Evolutionary conservation across 257 asterid species (phyloP), one percentile per base, ranked within the genome.

Genomic region (Rhazya stricta): DNA sequence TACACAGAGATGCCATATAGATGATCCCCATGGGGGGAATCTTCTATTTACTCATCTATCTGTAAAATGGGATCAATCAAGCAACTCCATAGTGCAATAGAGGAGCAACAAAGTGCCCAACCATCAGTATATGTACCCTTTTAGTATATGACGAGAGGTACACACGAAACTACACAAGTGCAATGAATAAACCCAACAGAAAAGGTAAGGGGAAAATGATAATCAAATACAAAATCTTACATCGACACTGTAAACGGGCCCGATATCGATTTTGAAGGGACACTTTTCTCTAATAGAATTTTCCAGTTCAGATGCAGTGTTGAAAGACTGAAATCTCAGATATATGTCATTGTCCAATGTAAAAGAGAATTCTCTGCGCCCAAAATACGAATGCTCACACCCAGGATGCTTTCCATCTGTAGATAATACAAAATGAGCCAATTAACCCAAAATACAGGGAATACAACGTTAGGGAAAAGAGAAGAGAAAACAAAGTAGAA

Each of bases 351-450:
- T 88, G 27, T 89, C 96, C 81, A 90, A 80, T 6, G 98, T 90
- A 86, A 91, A 94, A 57, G 98, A 94, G 76, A 93, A 88, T 78
- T 91, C 98, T 78, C 98, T 89, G 37, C 96, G 81, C 23, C 97
- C 96, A 67, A 88, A 87, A 82, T 89, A 94, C 74, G 99, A 94
- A 32, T 81, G 87, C 78, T 92, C 97, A 81, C 99, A 94, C 10
- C 99, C 99, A 43, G 99, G 97, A 82, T 94, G 99, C 78, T 87
- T 94, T 77, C 97, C 97, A 83, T 94, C 97, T 94, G 81, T 32
- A 73, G 67, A 71, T 29, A 45, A 72, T n/a, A 27, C 48, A 21
- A 66, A 66, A 8, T 21, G 48, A 66, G 19, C 3, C 11, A 36
- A 37, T 37, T 41, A 54, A 77, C 73, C 42, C 66, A 76, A 82